Percentiles rank a stretch among this genome's conserved stretches.
These are phyloP conservation scores for Populus simonii DNA, from an alignment of 345 rosid species.

Conservation along the genomic window DNA sequence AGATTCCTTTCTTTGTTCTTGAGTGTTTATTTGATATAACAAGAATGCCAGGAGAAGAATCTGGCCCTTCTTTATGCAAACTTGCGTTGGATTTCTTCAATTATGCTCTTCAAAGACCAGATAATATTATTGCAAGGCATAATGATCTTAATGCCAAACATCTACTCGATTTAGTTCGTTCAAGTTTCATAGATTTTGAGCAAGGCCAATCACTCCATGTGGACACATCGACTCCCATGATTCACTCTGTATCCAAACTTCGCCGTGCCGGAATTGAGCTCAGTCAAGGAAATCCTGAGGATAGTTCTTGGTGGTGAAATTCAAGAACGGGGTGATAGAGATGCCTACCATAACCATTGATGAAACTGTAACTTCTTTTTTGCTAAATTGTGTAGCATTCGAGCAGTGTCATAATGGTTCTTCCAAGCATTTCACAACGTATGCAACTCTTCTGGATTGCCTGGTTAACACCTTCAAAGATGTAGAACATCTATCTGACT, in stretches of 20 bases:
- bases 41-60: slow-evolving; percentile 25
- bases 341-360: slow-evolving; percentile 71
- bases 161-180: slow-evolving; percentile 66
- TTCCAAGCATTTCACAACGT: slow-evolving; percentile 65
- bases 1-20: slow-evolving; percentile 68
- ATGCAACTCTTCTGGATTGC: slow-evolving; percentile 64
- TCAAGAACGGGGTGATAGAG: slow-evolving; percentile 52
- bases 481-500: slow-evolving; percentile 60
- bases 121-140: slow-evolving; percentile 27
- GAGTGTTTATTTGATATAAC: slow-evolving; percentile 52
- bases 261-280: slow-evolving; percentile 57
- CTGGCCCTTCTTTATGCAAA: slow-evolving; percentile 30
- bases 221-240: slow-evolving; percentile 33
- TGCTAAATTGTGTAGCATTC: slow-evolving; percentile 69
- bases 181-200: slow-evolving; percentile 41
- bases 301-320: slow-evolving; percentile 58
- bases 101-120: slow-evolving; percentile 42
- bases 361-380: slow-evolving; percentile 65
- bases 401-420: slow-evolving; percentile 66
- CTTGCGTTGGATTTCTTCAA: slow-evolving; percentile 66
- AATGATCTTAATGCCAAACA: slow-evolving; percentile 40
- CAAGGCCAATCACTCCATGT: background rate
- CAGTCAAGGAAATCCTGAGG: slow-evolving; percentile 14
- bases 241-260: slow-evolving; percentile 69
- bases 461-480: slow-evolving; percentile 56